phyloP scores from a whole-genome alignment of 2,329 filamentous ascomycete genomes.

The Ampelomyces quisqualis region DNA sequence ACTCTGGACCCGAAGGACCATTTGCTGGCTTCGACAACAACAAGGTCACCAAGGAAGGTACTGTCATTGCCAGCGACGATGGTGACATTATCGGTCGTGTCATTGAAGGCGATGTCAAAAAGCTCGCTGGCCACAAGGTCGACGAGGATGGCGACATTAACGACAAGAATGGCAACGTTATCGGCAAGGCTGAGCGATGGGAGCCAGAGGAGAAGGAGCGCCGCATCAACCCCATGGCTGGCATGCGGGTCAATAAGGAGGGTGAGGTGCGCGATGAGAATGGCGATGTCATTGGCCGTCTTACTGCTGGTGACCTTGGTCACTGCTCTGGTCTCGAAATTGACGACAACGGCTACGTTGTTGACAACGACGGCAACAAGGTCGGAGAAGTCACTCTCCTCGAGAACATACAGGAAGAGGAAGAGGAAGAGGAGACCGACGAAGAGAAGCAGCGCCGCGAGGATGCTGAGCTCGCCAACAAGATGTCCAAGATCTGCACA shows the following conservation, averaged over 20 bases:
- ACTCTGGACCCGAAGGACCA: constrained; percentile 55
- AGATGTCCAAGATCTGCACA: constrained; percentile 71
- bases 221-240: constrained; percentile 61
- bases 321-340: constrained; percentile 56
- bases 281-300: constrained; percentile 52
- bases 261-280: constrained; percentile 55
- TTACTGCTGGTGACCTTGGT: constrained; percentile 54
- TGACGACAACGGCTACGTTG: constrained; percentile 55
- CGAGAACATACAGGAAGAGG: constrained; percentile 59
- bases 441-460: constrained; percentile 52
- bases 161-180: constrained; percentile 56
- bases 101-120: constrained; percentile 54
- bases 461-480: constrained; percentile 74
- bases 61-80: constrained; percentile 51
- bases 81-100: constrained; percentile 53
- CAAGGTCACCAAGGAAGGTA: constrained; percentile 59
- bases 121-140: constrained; percentile 53
- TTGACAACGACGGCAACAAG: constrained; percentile 61
- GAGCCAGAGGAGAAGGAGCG: constrained; percentile 57
- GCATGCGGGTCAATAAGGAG: constrained; percentile 55
- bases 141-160: constrained; percentile 55
- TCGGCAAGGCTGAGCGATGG: constrained; percentile 56
- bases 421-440: constrained; percentile 55
- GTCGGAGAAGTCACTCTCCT: constrained; percentile 64
- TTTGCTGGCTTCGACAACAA: constrained; percentile 62